A percentile compares a stretch with the other conserved stretches of the same genome.
Evolutionary conservation across 768 basidiomycete genomes (phyloP).

Genomic region (Gloeophyllum trabeum): DNA sequence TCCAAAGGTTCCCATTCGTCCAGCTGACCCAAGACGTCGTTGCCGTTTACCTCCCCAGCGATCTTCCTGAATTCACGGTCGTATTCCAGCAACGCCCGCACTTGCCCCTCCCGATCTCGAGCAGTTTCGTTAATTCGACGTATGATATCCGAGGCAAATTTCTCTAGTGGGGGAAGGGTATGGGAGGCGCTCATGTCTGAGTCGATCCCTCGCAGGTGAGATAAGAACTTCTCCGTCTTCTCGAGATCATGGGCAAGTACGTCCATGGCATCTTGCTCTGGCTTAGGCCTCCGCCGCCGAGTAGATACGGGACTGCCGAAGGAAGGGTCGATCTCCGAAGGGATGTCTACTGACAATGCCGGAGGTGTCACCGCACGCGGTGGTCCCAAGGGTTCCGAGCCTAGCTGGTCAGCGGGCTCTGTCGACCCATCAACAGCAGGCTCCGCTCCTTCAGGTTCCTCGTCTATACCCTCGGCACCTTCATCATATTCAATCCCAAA

Average conservation of each 20-base stretch:
- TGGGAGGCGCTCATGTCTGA: constrained; percentile 26
- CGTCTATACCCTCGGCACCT: constrained; percentile 75
- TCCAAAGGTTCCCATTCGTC: constrained; percentile 46
- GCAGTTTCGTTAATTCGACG: constrained; percentile 65
- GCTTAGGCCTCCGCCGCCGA: constrained; percentile 16
- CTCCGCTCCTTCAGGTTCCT: constrained; percentile 14
- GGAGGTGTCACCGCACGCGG: constrained; percentile 19
- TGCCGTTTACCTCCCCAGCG: constrained; percentile 66
- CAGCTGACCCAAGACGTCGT: constrained; percentile 56
- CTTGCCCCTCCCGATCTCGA: constrained; percentile 70
- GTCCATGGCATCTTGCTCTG: constrained; percentile 53
- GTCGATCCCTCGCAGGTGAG: constrained; percentile 63
- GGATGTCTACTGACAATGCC: constrained; percentile 16
- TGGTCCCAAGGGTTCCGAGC: constrained; percentile 14
- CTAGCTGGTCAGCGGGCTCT: constrained; percentile 31
- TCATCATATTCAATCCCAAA: constrained; percentile 87
- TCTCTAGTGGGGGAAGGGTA: constrained; percentile 37
- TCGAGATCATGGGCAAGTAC: constrained; percentile 64
- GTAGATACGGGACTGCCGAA: constrained; percentile 25
- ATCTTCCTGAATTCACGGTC: constrained; percentile 76
- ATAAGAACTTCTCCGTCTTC: constrained; percentile 68
- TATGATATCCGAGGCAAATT: constrained; percentile 65
- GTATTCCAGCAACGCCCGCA: constrained; percentile 65
- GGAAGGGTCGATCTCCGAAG: constrained; percentile 30
- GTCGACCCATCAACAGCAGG: constrained; percentile 14